Conservation (phyloP, 2,329 filamentous ascomycete species). For the Fusarium devonianum region DNA sequence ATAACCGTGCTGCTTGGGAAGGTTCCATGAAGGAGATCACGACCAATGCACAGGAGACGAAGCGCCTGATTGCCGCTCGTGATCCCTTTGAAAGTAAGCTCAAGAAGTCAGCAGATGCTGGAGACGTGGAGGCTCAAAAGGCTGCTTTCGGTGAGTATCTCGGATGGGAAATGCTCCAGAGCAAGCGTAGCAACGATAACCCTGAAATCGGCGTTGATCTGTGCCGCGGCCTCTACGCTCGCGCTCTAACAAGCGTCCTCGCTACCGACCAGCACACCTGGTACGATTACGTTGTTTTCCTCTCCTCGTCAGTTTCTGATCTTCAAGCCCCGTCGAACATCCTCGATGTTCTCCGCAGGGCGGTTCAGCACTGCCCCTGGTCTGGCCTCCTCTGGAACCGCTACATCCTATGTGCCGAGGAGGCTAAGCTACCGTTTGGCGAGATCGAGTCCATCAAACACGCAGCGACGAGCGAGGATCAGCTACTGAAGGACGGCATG, state of each 20-base stretch:
- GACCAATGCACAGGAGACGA: constrained; percentile 67
- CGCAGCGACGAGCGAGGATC: constrained; percentile 82
- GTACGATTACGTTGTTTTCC: constrained; percentile 83
- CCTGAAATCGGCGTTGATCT: constrained; percentile 57
- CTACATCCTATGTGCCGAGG: constrained; percentile 84
- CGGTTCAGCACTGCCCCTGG: constrained; percentile 91
- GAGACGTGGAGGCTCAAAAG: constrained; percentile 63
- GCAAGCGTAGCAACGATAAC: constrained; percentile 58
- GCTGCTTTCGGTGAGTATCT: constrained; percentile 72
- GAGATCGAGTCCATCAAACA: constrained; percentile 92
- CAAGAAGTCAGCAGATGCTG: constrained; percentile 62
- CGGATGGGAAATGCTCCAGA: constrained; percentile 79
- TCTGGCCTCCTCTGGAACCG: constrained; percentile 91
- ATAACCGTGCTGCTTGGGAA: constrained; percentile 76
- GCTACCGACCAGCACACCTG: constrained; percentile 78
- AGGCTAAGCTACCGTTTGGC: constrained; percentile 75
- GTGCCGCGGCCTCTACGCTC: constrained; percentile 75
- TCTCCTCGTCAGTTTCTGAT: constrained; percentile 58
- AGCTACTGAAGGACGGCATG: constrained; percentile 86
- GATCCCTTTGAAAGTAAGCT: constrained; percentile 74
- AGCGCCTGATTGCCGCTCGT: constrained; percentile 67
- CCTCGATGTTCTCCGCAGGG: constrained; percentile 78
- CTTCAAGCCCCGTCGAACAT: constrained; percentile 52
- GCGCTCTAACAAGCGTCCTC: constrained; percentile 74
- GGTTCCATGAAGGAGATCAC: constrained; percentile 74